These are phyloP conservation scores for Hyphodiscus hymeniophilus DNA, from an alignment of 495 filamentous ascomycete species.

Conservation along the genomic window DNA sequence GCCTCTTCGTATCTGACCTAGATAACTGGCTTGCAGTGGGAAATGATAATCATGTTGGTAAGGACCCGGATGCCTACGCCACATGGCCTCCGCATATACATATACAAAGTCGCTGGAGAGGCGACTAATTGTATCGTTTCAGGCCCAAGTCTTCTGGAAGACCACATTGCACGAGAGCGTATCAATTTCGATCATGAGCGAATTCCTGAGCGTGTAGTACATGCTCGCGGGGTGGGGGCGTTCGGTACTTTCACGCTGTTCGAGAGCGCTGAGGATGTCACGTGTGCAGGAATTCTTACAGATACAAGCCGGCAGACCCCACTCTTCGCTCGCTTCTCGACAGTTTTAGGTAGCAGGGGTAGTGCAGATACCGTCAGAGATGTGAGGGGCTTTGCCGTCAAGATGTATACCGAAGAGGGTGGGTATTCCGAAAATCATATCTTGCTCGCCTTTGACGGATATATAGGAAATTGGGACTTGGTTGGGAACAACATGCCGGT, in stretches of 20 bases:
- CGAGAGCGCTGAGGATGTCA: constrained; percentile 10
- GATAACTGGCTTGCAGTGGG: too few species aligned
- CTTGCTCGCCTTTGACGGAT: background rate
- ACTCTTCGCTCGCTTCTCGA: constrained; percentile 52
- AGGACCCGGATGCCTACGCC: too few species aligned
- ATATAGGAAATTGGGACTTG: constrained; percentile 68
- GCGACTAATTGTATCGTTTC: too few species aligned
- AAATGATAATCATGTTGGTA: too few species aligned
- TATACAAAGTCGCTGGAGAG: too few species aligned
- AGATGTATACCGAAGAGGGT: constrained; percentile 63
- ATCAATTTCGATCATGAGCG: too few species aligned
- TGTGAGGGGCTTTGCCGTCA: constrained; percentile 64
- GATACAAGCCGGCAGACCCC: constrained; percentile 43
- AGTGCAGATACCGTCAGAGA: constrained; percentile 63
- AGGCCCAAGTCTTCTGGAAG: too few species aligned
- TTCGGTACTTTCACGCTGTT: constrained; percentile 68
- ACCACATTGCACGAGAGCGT: too few species aligned
- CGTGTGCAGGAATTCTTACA: constrained; percentile 37
- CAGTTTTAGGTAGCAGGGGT: constrained; percentile 62
- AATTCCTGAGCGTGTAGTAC: constrained; percentile 42
- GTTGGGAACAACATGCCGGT: constrained; percentile 63
- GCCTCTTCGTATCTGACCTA: too few species aligned
- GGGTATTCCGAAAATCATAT: constrained; percentile 29
- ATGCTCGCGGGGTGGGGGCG: constrained; percentile 70
- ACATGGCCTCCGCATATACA: too few species aligned